Base-by-base conservation (phyloP, 495 filamentous ascomycete species). In the Penicillium odoratum region DNA sequence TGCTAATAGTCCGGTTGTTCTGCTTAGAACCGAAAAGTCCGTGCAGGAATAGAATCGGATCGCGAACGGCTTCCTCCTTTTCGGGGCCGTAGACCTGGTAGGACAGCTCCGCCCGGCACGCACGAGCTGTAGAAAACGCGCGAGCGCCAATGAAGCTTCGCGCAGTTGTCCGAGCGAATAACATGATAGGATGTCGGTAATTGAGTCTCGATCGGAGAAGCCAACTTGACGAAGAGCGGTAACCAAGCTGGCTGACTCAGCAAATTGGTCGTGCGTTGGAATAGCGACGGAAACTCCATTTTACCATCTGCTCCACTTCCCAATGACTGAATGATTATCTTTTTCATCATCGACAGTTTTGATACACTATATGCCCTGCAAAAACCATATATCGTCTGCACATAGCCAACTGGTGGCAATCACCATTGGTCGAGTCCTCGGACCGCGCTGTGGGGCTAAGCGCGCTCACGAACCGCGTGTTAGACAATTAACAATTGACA, bases 1-100 rank as follows among this genome's bases (percentile, higher is more conserved):
- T 96, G 86, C 93, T 95, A 60, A 98, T 94, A 72, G 83, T 92
- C 73, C 93, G 77, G 68, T 98, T 94, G 65, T 98, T 98, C 79
- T 90, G 90, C 74, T 96, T 97, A 42, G 91, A 96, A 25, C 94
- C 94, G 68, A 98, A 98, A 15, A 98, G 80, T 4, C 94, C 94
- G 71, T 98, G 94, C 72, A 98, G 82, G 59, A 98, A 84, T 61
- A 98, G 73, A 56, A 98, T 88, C 1, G 94, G 91, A 46, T 81
- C 81, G 18, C 69, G 68, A 36, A 56, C 63, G 38, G 60, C 58
- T 40, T 74, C 61, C 51, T 67, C 70, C 16, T 62, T 69, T 52
- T 77, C 72, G 1, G 76, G 76, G 1, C 72, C 73, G 52, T 71
- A 76, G 30, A 77, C 72, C 54, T 79, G 74, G 56, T 71, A 79